Evolutionary conservation across 1,284 basidiomycete species (phyloP), one percentile per base, ranked within the genome.

Genomic region (Leccinum cinnamomeum): DNA sequence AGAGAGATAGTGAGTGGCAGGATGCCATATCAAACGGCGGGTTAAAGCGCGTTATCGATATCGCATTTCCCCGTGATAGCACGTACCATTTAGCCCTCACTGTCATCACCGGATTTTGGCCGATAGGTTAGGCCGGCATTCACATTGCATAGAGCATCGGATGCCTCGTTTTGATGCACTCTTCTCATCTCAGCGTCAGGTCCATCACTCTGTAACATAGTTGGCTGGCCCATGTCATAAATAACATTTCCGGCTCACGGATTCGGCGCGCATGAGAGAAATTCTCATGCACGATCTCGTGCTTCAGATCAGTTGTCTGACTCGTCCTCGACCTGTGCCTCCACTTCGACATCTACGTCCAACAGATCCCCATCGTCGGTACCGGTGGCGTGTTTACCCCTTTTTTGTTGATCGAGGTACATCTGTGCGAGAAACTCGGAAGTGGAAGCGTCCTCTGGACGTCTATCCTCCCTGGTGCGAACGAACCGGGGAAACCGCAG

Each of bases 401-500:
- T 75, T n/a, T 73, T 77, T 66, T 86, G 82, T 72, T 94, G 91
- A 35, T 79, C 80, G 57, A 80, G 78, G 76, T 86, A 94, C 76
- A 94, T 85, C 14, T 83, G 80, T 16, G 84, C 88, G 61, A 95
- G 77, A 65, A 91, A 86, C 10, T 88, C 84, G 1, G 92, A 83
- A 3, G 87, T 86, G 61, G 91, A 97, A 5, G 93, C 92, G 67
- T 92, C 79, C 63, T 91, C 90, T 5, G 91, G 80, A 16, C 74
- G 74, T 76, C 96, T 97, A 78, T 98, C 95, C 58, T 91, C 89
- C 57, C 94, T 82, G 14, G 88, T 75, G 64, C 83, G 84, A 62
- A 97, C 81, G 77, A 97, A 97, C 50, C 96, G 84, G 30, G 96
- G 95, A 78, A 98, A 98, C 14, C 96, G 88, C 11, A 98, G 78